Evolutionary conservation across 371 early-diverging fungal species (phyloP), one percentile per base, ranked within the genome.

Genomic region (Ordospora colligata): DNA sequence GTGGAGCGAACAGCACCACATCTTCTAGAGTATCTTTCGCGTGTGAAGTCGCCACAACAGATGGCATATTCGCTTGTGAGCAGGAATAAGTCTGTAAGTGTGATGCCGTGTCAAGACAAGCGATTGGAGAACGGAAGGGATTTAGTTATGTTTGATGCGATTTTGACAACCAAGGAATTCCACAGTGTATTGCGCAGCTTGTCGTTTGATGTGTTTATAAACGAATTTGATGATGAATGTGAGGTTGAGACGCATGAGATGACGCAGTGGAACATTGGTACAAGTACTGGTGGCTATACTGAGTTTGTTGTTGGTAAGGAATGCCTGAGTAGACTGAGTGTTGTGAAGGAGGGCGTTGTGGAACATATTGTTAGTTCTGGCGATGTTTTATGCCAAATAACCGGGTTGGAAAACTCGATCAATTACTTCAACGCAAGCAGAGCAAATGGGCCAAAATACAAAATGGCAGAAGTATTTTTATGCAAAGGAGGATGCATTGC

Each of bases 51-150:
- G 14, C 65, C 45, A 21, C 74, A 79, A 54, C 82, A 82, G 67
- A 49, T 53, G 37, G 67, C 67, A 1, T 49, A 32, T 58, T 51
- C 37, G 40, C 23, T 71, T 49, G 46, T 43, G 14, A 72, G 62
- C 7, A 49, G 68, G 17, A 17, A 32, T 11, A 74, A 49, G 50
- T 64, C 71, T 12, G 45, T 78, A 11, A 68, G 69, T 43, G 70
- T 82, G 10, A 62, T 73, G 45, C 82, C 70, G 21, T 82, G 82
- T 53, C 68, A 79, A 32, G 82, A 82, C 54, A 82, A 82, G 58
- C 75, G 73, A 25, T 12, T 82, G 45, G 82, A 82, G 54, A 66
- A 53, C 23, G 58, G 47, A 52, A 43, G 73, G 21, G 81, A 78
- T 54, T 62, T 37, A 1, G 25, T 40, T 17, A 51, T 70, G 1